Base-by-base conservation (phyloP, 176 grass and related monocot genomes). In the Bolboschoenus planiculmis region DNA sequence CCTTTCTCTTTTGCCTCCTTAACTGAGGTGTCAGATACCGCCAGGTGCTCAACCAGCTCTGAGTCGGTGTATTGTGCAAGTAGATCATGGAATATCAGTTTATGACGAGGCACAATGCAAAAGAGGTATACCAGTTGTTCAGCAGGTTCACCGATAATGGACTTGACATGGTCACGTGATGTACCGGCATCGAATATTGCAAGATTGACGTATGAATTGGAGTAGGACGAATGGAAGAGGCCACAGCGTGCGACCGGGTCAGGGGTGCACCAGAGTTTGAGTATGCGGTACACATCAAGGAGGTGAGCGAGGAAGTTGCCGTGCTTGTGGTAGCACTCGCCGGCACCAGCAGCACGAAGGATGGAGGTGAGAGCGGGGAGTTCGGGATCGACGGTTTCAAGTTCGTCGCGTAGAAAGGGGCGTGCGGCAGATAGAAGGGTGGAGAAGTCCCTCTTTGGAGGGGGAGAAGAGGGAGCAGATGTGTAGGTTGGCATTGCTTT, bases 271-370 rank as follows among this genome's bases (percentile, higher is more conserved):
- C 91, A 90, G 10, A 93, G 48, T 20, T 88, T 85, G 35, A 93
- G 81, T 46, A 86, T 81, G 80, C 85, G 91, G 33, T 93, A 83
- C 76, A 90, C 76, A 36, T 90, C 88, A 4, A 83, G 4, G 36
- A 90, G 84, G 80, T 93, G 91, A 30, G 85, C 56, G 30, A 93
- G 84, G 51, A 93, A 90, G 53, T 88, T 81, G 16, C 85, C 84
- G 4, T 93, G 86, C 88, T 93, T 93, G 91, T 93, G 91, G 83
- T 83, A 89, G 54, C 91, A 89, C 86, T 93, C 91, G 5, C 86
- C 88, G n/a, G 91, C 88, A 46, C 91, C 88, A 23, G 75, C 80
- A 1, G 88, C 82, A 66, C 88, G 80, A 36, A 93, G 57, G 63
- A 90, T 63, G 63, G 80, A 63, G 16, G 81, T 40, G 43, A 88